Evolutionary conservation across 371 early-diverging fungal species (phyloP).

Genomic region (Mortierella sp.): DNA sequence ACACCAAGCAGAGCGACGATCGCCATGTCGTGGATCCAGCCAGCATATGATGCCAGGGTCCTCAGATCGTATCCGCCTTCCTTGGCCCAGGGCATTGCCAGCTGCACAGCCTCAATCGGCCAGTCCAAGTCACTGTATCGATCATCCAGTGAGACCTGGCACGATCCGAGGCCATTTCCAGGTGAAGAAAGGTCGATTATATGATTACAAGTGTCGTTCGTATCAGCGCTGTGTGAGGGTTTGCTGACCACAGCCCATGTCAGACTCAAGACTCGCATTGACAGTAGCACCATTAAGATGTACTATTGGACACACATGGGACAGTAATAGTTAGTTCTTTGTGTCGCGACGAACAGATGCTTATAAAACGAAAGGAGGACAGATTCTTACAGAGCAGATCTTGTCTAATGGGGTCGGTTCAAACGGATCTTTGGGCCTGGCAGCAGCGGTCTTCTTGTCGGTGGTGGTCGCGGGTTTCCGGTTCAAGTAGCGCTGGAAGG

Average conservation of each 20-base stretch:
- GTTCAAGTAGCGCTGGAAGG: constrained; percentile 5
- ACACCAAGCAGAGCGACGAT: constrained; percentile 17
- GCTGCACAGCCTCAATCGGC: constrained; percentile 19
- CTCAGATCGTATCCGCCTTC: neutral
- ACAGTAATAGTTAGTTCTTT: neutral
- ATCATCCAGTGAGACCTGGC: neutral
- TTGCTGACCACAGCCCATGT: constrained; percentile 11
- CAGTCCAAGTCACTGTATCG: constrained; percentile 26
- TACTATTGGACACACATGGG: constrained; percentile 14
- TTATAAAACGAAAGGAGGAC: neutral
- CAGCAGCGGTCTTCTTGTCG: constrained; percentile 8
- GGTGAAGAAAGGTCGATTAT: neutral
- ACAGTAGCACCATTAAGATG: constrained; percentile 14
- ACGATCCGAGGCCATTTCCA: neutral
- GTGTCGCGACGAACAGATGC: neutral
- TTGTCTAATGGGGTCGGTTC: constrained; percentile 29
- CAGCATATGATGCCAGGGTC: constrained; percentile 2
- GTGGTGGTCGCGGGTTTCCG: neutral
- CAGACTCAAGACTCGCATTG: constrained; percentile 23
- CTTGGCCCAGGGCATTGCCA: constrained; percentile 6
- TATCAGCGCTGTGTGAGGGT: neutral
- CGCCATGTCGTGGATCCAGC: constrained; percentile 32
- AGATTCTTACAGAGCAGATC: constrained; percentile 28
- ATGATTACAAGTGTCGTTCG: neutral
- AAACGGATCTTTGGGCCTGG: constrained; percentile 28